A percentile compares a stretch with the other conserved stretches of the same genome.
Conservation (phyloP, 2,329 filamentous ascomycete species). For the Pestalotiopsis sp. region DNA sequence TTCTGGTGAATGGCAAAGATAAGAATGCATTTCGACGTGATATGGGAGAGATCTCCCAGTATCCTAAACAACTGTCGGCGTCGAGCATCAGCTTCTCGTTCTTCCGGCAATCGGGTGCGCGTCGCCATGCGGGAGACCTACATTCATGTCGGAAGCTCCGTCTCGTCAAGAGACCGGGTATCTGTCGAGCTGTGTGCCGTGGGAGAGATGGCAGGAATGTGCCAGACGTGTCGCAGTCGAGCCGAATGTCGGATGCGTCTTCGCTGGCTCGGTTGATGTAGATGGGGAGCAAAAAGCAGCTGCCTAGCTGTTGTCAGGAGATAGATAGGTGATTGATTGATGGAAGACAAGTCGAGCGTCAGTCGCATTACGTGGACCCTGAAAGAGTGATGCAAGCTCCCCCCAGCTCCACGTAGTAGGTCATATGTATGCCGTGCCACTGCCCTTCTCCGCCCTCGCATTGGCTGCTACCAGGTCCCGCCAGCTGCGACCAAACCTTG, state of each 20-base stretch:
- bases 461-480: not conserved
- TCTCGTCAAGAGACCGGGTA: not conserved
- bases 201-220: not conserved
- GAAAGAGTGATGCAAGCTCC: constrained; percentile 5
- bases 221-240: not conserved
- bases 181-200: not conserved
- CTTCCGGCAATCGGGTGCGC: not conserved
- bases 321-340: not conserved
- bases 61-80: constrained; percentile 66
- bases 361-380: constrained; percentile 11
- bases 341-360: not conserved
- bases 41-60: constrained; percentile 81
- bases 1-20: constrained; percentile 91
- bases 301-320: constrained; percentile 2
- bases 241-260: not conserved
- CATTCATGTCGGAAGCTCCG: not conserved
- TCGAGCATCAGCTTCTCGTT: not conserved
- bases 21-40: constrained; percentile 84
- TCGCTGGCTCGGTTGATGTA: not conserved
- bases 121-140: not conserved
- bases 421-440: not conserved
- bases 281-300: constrained; percentile 2
- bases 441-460: not conserved
- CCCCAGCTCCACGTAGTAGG: not conserved
- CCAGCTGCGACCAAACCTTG: not conserved